Conservation (phyloP, 2,329 filamentous ascomycete genomes). For the Verticillium zaregamsianum region DNA sequence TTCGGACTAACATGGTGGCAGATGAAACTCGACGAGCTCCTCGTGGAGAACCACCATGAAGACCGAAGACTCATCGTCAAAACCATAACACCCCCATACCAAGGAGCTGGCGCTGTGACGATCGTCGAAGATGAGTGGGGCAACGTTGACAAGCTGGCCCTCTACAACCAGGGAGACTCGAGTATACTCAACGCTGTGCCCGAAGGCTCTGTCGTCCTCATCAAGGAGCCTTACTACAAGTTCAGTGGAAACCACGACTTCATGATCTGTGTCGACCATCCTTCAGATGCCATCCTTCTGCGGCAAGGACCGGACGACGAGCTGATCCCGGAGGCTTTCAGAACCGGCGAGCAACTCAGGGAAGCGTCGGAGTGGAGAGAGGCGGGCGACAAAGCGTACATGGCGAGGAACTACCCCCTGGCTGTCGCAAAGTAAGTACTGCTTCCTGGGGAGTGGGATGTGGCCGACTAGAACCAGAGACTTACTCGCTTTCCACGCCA, state of each 20-base stretch:
- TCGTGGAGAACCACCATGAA: slow-evolving; percentile 28
- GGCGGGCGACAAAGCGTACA: slow-evolving; percentile 16
- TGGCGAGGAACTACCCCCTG: slow-evolving; percentile 25
- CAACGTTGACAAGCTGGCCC: slow-evolving; percentile 29
- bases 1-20: neutral
- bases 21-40: slow-evolving; percentile 24
- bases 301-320: slow-evolving; percentile 20
- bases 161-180: slow-evolving; percentile 31
- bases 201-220: slow-evolving; percentile 23
- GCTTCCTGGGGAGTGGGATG: neutral
- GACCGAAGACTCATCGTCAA: slow-evolving; percentile 25
- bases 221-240: slow-evolving; percentile 34
- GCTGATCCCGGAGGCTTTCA: slow-evolving; percentile 22
- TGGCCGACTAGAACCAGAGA: too few species aligned
- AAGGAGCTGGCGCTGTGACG: slow-evolving; percentile 27
- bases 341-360: slow-evolving; percentile 14
- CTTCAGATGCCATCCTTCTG: slow-evolving; percentile 25
- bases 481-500: neutral
- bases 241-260: slow-evolving; percentile 23
- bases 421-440: slow-evolving; percentile 24
- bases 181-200: slow-evolving; percentile 26
- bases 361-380: slow-evolving; percentile 12
- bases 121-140: slow-evolving; percentile 30
- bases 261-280: slow-evolving; percentile 31
- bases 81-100: slow-evolving; percentile 23